phyloP scores from a whole-genome alignment of 1,284 basidiomycete species.

The Puccinia horiana region DNA sequence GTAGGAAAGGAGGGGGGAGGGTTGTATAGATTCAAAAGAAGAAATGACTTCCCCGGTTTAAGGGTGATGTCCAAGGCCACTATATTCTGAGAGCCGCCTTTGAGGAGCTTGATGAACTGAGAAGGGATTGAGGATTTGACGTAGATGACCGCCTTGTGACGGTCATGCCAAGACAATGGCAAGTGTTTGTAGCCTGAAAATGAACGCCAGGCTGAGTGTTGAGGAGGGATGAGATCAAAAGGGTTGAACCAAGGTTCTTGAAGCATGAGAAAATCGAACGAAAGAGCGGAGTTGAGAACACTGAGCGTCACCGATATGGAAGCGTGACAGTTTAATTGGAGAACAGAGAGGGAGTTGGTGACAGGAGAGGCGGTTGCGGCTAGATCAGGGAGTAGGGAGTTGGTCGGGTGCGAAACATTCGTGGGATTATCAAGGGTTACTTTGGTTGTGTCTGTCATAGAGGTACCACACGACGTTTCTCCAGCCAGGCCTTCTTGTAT shows the following conservation, averaged over 20 bases:
- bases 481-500: no score
- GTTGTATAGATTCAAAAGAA: not conserved
- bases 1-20: not conserved
- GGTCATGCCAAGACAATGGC: not conserved
- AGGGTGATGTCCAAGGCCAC: not conserved
- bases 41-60: not conserved
- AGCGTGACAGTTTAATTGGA: not conserved
- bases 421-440: not conserved
- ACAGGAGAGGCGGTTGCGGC: not conserved
- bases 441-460: no score
- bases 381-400: not conserved
- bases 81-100: not conserved
- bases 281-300: not conserved
- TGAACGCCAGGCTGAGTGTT: not conserved
- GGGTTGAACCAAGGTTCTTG: conserved; percentile 36
- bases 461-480: no score
- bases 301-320: not conserved
- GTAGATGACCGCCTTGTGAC: conserved; percentile 4
- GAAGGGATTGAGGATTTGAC: conserved; percentile 1
- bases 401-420: not conserved
- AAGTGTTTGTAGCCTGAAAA: not conserved
- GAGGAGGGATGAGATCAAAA: not conserved
- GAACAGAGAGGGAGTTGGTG: not conserved
- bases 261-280: not conserved
- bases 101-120: not conserved